Evolutionary conservation across 805 yeast genomes (phyloP), one percentile per base, ranked within the genome.

Genomic region (Babjeviella inositovora): DNA sequence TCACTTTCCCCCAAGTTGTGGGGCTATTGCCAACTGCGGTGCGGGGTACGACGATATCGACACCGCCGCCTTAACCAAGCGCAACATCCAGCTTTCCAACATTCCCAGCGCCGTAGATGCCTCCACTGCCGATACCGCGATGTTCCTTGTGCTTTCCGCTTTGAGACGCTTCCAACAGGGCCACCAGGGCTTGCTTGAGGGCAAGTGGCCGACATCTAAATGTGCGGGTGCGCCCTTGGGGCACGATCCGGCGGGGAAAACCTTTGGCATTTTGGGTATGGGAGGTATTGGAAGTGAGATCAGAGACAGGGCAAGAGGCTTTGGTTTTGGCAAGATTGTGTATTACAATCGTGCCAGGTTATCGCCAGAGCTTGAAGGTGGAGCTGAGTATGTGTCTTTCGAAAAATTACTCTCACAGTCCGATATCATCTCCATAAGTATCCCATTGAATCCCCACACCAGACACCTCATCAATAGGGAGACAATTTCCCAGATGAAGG

Each of bases 251-350:
- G 69, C 58, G 31, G 81, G 80, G 6, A 73, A 74, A 39, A 58
- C 58, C 11, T 72, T 82, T 12, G 94, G 94, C 23, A 70, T 82
- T 25, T 53, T 76, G 24, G 94, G 94, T 9, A 61, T 82, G 66
- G 94, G 94, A 16, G 93, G 93, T 17, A 81, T 82, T 47, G 94
- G 94, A 22, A 66, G 84, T 28, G 77, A 80, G 15, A 70, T 82
- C 24, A 60, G 81, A 25, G 67, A 70, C 32, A 62, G 87, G 35
- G 57, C 79, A 31, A 47, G 50, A 32, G 85, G 87, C 6, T 81
- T 82, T 46, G 93, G 90, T 3, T 79, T 81, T 46, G 50, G 46
- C 16, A 70, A 66, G 36, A 65, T 76, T 32, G 45, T 74, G 18
- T 82, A 82, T 48, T 62, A 81, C 47, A 82, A 80, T 53, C 64